Evolutionary conservation across 1,284 basidiomycete species (phyloP), one percentile per base, ranked within the genome.

Genomic region (Cryptococcus neoformans): DNA sequence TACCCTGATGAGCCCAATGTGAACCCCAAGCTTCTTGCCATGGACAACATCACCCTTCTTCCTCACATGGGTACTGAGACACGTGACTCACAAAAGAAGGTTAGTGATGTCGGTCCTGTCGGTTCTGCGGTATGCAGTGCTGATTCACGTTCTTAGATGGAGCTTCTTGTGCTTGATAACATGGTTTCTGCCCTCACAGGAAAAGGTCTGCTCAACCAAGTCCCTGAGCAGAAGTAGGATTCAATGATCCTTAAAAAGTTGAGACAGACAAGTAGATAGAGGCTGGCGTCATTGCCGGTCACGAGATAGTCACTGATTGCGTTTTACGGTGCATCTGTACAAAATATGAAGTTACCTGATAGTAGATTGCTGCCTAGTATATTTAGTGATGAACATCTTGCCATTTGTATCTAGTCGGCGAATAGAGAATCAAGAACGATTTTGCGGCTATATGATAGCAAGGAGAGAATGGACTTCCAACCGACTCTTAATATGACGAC

Each of bases 1-100:
- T 96, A 84, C 79, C 90, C 90, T 4, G 82, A 92, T 74, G 92
- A 96, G 75, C 92, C 92, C 1, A 77, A 85, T 46, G 86, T 95
- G 54, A 90, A 94, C 75, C 87, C 88, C 1, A 83, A 85, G 17
- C 78, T 94, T 42, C 81, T 92, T 57, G 82, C 85, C 11, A 90
- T 91, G 76, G 85, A 87, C 36, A 87, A 91, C 65, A 85, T 90
- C 60, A 88, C 87, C 12, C 81, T 95, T 11, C 82, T 95, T 16
- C 92, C 92, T 1, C 92, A 94, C 74, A 87, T 94, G 86, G 92
- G 92, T 41, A 92, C 90, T 2, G 88, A 90, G 73, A 92, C 85
- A 44, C 82, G 84, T 60, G 90, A 93, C 67, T 83, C 87, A 3
- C 89, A 90, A 72, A 83, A 84, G 65, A 84, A 84, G 76, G 92